phyloP scores from a whole-genome alignment of 2,329 filamentous ascomycete species.

The Exophiala sideris region DNA sequence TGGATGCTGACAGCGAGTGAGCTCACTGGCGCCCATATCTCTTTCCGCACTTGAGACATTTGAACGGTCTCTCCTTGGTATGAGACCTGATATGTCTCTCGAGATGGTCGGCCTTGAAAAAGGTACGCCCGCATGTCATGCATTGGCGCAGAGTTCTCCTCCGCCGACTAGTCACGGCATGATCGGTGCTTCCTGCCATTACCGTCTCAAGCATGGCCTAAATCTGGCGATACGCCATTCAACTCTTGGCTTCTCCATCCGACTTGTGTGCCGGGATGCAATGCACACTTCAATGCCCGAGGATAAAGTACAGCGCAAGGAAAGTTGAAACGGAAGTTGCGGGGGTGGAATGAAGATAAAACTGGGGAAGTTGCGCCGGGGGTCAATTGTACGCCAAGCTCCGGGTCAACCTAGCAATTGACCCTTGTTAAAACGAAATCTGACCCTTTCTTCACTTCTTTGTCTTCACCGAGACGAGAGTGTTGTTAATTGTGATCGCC shows the following conservation, averaged over 20 bases:
- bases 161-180: slow-evolving; percentile 12
- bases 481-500: too few relatives aligned
- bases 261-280: neutral
- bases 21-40: slow-evolving; percentile 25
- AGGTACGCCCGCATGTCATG: slow-evolving; percentile 27
- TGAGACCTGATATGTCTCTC: slow-evolving; percentile 34
- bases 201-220: slow-evolving; percentile 8
- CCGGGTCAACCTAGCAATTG: neutral
- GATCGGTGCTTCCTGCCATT: slow-evolving; percentile 1
- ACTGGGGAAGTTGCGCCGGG: neutral
- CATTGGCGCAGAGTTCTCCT: slow-evolving; percentile 19
- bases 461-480: too few relatives aligned
- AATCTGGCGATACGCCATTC: neutral
- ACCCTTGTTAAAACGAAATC: neutral
- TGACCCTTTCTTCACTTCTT: neutral
- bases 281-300: neutral
- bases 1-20: neutral
- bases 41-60: slow-evolving; percentile 20
- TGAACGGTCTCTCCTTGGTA: slow-evolving; percentile 35
- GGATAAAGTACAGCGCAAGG: neutral
- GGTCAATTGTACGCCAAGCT: neutral
- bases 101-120: slow-evolving; percentile 35
- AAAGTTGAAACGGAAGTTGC: neutral
- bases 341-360: neutral
- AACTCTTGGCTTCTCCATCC: neutral